Conservation (phyloP, 495 filamentous ascomycete genomes). For the Podospora didyma region DNA sequence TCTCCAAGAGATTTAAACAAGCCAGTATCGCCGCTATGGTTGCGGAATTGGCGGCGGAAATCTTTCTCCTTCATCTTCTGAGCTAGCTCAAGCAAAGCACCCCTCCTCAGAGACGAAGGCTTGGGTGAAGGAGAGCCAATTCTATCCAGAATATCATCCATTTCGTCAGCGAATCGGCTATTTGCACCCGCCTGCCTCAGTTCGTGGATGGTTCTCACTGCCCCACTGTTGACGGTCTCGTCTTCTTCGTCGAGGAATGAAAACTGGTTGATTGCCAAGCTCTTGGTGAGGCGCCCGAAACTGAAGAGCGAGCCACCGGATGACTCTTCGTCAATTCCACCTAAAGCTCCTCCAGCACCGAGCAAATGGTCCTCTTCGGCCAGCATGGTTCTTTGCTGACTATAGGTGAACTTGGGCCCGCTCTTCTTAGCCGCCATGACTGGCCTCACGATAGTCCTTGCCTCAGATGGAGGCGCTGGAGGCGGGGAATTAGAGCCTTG, state of each 20-base stretch:
- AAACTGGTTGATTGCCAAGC: constrained; percentile 20
- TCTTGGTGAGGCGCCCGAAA: constrained; percentile 32
- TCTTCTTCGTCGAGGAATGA: constrained; percentile 42
- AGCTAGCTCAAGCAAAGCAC: constrained; percentile 63
- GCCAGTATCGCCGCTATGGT: constrained; percentile 65
- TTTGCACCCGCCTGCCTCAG: constrained; percentile 82
- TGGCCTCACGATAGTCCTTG: constrained; percentile 12
- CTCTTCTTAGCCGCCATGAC: constrained; percentile 19
- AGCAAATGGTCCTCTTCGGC: constrained; percentile 37
- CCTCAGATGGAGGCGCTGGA: background rate
- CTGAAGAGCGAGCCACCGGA: constrained; percentile 36
- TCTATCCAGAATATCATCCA: constrained; percentile 80
- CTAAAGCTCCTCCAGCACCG: constrained; percentile 14
- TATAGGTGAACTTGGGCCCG: constrained; percentile 43
- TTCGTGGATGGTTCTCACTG: constrained; percentile 84
- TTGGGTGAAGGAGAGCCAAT: constrained; percentile 59
- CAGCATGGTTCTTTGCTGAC: constrained; percentile 45
- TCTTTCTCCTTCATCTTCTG: constrained; percentile 63
- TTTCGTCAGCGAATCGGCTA: constrained; percentile 71
- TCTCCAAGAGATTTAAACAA: constrained; percentile 54
- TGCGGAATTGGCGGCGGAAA: constrained; percentile 67
- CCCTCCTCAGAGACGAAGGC: constrained; percentile 42
- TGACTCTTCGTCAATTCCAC: constrained; percentile 24
- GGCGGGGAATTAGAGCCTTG: constrained; percentile 16
- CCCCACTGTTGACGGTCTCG: constrained; percentile 51